These are phyloP conservation scores for Hygrocybe coccinea DNA, from an alignment of 768 basidiomycete species.

Conservation along the genomic window DNA sequence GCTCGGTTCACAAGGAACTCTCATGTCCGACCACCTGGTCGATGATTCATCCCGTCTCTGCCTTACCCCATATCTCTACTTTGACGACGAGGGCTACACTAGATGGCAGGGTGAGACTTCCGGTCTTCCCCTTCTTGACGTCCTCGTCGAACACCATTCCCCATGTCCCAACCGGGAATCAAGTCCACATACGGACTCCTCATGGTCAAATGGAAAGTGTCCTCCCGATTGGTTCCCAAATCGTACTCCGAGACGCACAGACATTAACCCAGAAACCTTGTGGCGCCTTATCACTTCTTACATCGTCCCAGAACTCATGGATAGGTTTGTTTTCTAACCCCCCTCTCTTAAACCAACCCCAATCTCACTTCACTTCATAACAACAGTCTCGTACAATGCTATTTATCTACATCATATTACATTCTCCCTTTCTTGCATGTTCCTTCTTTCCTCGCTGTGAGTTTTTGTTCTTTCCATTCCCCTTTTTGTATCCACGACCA, in stretches of 20 bases:
- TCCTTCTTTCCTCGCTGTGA: conserved; percentile 76
- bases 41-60: conserved; percentile 63
- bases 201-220: conserved; percentile 12
- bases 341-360: conserved; percentile 12
- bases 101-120: conserved; percentile 93
- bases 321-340: conserved; percentile 54
- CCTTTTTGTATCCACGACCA: conserved; percentile 15
- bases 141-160: conserved; percentile 69
- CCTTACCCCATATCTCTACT: conserved; percentile 75
- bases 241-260: conserved; percentile 64
- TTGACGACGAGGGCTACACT: conserved; percentile 83
- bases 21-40: conserved; percentile 40
- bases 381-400: conserved; percentile 70
- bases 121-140: conserved; percentile 81
- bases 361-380: conserved; percentile 1
- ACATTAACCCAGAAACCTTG: conserved; percentile 79
- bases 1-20: conserved; percentile 24
- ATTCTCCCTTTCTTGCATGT: conserved; percentile 90
- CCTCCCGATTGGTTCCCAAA: conserved; percentile 75
- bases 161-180: conserved; percentile 26
- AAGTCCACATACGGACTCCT: conserved; percentile 23
- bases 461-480: conserved; percentile 18
- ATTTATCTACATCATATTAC: conserved; percentile 89
- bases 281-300: conserved; percentile 86
- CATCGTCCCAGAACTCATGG: conserved; percentile 89